Evolutionary conservation across 805 yeast genomes (phyloP).

Genomic region (Candida corydali): DNA sequence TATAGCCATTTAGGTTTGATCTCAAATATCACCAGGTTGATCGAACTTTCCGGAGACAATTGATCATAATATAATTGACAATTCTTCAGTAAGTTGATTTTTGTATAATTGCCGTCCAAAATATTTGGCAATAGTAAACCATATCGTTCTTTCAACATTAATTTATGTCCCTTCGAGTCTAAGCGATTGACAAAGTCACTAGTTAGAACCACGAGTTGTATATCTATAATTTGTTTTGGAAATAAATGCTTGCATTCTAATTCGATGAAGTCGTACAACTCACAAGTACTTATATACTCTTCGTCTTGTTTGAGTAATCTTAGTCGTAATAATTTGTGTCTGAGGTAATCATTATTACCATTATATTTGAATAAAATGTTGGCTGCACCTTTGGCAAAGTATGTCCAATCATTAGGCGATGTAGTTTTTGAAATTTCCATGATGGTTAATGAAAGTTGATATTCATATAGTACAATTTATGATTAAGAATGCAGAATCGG

Average conservation of each 20-base stretch:
- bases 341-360: slow-evolving; percentile 30
- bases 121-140: slow-evolving; percentile 44
- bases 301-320: slow-evolving; percentile 29
- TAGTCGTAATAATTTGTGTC: slow-evolving; percentile 36
- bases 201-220: slow-evolving; percentile 28
- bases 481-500: no score
- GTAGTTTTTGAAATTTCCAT: slow-evolving; percentile 37
- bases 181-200: slow-evolving; percentile 26
- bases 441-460: no score
- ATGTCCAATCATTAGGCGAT: slow-evolving; percentile 39
- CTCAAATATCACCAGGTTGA: slow-evolving; percentile 33
- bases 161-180: slow-evolving; percentile 19
- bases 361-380: slow-evolving; percentile 42
- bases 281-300: slow-evolving; percentile 35
- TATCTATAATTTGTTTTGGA: slow-evolving; percentile 27
- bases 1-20: slow-evolving; percentile 63
- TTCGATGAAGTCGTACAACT: slow-evolving; percentile 38
- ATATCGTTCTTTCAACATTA: slow-evolving; percentile 37
- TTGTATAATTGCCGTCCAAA: slow-evolving; percentile 26
- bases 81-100: slow-evolving; percentile 27
- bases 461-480: no score
- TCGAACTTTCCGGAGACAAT: not conserved
- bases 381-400: slow-evolving; percentile 46
- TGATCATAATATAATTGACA: slow-evolving; percentile 23
- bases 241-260: slow-evolving; percentile 26